phyloP scores from a whole-genome alignment of 2,329 filamentous ascomycete genomes.

The Nemania bipapillata region DNA sequence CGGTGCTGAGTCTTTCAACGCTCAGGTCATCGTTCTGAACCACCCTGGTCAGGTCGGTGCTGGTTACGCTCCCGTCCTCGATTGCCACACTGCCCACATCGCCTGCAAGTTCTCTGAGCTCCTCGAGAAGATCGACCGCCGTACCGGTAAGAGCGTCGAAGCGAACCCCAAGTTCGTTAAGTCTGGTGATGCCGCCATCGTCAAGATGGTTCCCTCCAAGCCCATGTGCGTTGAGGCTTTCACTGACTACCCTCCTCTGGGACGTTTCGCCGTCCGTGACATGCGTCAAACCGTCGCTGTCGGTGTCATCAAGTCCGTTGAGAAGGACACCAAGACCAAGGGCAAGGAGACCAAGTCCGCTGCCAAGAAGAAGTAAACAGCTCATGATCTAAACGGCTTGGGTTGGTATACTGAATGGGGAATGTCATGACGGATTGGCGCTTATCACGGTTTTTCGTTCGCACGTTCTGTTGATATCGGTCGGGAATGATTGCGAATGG shows the following conservation, averaged over 20 bases:
- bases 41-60: slow-evolving; percentile 99
- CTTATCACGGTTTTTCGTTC: slow-evolving; percentile 44
- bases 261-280: slow-evolving; percentile 99
- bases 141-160: slow-evolving; percentile 98
- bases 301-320: slow-evolving; percentile 92
- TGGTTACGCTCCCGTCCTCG: slow-evolving; percentile 98
- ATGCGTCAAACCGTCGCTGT: slow-evolving; percentile 92
- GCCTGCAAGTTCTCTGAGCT: slow-evolving; percentile 99
- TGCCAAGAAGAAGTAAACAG: slow-evolving; percentile 76
- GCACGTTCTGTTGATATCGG: slow-evolving; percentile 42
- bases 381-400: slow-evolving; percentile 34
- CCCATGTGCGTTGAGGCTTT: slow-evolving; percentile 99
- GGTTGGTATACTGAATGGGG: slow-evolving; percentile 35
- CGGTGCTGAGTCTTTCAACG: slow-evolving; percentile 93
- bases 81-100: slow-evolving; percentile 99
- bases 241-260: slow-evolving; percentile 99
- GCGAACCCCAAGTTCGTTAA: slow-evolving; percentile 98
- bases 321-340: slow-evolving; percentile 66
- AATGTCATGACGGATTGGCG: slow-evolving; percentile 47
- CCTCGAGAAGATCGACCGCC: slow-evolving; percentile 99
- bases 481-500: slow-evolving; percentile 40
- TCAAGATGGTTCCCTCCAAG: slow-evolving; percentile 99
- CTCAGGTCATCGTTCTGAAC: slow-evolving; percentile 99
- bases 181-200: slow-evolving; percentile 99
- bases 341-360: slow-evolving; percentile 79